Base-by-base conservation (phyloP, 371 early-diverging fungal genomes). In the Fennellomyces sp. region DNA sequence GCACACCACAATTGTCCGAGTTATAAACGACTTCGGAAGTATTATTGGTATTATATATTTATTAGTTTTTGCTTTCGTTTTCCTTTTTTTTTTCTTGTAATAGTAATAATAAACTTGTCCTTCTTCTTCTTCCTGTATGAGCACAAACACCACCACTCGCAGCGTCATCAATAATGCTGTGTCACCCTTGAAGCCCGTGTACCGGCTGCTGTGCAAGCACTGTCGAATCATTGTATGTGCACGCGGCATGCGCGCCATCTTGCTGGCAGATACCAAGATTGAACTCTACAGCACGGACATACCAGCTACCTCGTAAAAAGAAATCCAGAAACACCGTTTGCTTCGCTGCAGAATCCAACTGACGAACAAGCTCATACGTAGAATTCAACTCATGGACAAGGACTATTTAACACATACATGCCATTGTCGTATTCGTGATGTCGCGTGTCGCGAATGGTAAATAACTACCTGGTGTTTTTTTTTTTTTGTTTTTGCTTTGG, bases 361-460 rank as follows among this genome's bases (percentile, higher is more conserved):
- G n/a, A n/a, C n/a, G n/a, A n/a, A n/a, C n/a, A n/a, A n/a, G n/a
- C n/a, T n/a, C 12, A 50, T 48, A 11, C 31, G 19, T 63, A 92
- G 91, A 39, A 93, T 95, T n/a, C 93, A 91, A 61, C 82, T 95
- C 31, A 88, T 96, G 5, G 91, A 88, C 23, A 88, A 92, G 15
- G 97, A 97, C 65, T 97, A 97, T 72, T 74, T 86, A 27, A 97
- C 97, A n/a, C 72, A 88, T 31, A 95, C 93, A 53, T 97, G 97
- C 70, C 84, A 88, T 21, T 98, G 97, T 64, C 80, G 93, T 45
- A 96, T 97, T 48, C 85, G 96, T 11, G 97, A 98, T 72, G 90
- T 97, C 1, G 97, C 96, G 0, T 98, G 98, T 65, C 64, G 95
- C 4, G 90, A 88, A 57, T 97, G 97, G 95, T 93, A 83, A 66